Base-by-base conservation (phyloP, 2,329 filamentous ascomycete species). In the Rutstroemia sp. region DNA sequence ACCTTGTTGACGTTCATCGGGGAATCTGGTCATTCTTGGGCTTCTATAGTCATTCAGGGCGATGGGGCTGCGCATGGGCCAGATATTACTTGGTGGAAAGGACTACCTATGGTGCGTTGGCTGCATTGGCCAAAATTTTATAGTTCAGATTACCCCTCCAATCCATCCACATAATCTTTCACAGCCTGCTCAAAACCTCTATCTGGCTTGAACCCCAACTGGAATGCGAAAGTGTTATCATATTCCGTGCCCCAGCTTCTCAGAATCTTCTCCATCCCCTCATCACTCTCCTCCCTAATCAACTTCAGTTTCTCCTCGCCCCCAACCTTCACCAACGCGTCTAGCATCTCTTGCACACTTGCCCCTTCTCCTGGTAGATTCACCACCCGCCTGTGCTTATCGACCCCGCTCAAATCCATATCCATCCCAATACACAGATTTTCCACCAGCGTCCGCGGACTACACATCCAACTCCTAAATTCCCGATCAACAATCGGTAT, bases 201-300 rank as follows among this genome's bases (percentile, higher is more conserved):
- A 63, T 83, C 81, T 46, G 72, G 70, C 51, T 74, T 71, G 58
- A 82, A 73, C 0, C 81, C 81, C 51, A 84, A 63, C 48, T 67
- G 72, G 54, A 79, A 68, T 8, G 79, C 74, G 58, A 77, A 73
- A 8, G 66, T 70, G 44, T 78, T 78, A 63, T 83, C 79, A 63
- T 83, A 78, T 55, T 78, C 76, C 58, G 77, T 75, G 10, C 80
- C 77, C 82, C 82, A 85, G 58, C 79, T 80, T 61, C 80, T 74
- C 67, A 86, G 69, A 57, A 86, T 82, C 61, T 73, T 72, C 69
- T 83, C 80, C 57, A 80, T 71, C 23, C 71, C 76, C 30, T 74
- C 73, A 62, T 82, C 76, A 57, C 74, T 76, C 68, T 77, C 77
- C 68, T 85, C 81, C 63, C 71, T 74, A 17, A 85, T 69, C 14